Evolutionary conservation across 805 yeast species (phyloP), one percentile per base, ranked within the genome.

Genomic region (Tetrapisispora arboricola): DNA sequence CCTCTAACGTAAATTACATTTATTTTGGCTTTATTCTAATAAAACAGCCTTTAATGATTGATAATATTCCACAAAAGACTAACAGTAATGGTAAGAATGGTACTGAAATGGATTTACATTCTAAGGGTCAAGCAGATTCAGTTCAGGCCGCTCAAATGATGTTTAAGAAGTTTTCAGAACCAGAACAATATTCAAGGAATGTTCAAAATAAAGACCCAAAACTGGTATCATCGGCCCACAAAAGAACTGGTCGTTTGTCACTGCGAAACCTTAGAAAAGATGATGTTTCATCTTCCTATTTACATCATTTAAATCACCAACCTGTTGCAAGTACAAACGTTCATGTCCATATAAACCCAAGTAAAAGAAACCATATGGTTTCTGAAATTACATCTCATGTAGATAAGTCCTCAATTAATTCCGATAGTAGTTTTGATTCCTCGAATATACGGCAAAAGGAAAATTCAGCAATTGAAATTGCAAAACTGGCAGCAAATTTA

Each of bases 81-180:
- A 34, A 25, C 17, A 25, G 13, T 26, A 24, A 15, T 27, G 6
- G 19, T 19, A 27, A 16, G 22, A 19, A 19, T 15, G 20, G 24
- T 21, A 7, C 18, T 9, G 18, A 9, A 3, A 10, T 28, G 21
- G 33, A 36, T 12, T n/a, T 38, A 15, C 16, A 30, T 3, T 22
- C 24, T 3, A 30, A 31, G 16, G 33, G 18, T n/a, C 24, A 32
- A 19, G 26, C 22, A 11, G 44, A 41, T 22, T 48, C 52, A 11
- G 12, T 48, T 24, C 44, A 38, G 15, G 52, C 52, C 19, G 52
- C 52, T 7, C 52, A 48, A 32, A 44, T 47, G 7, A 48, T 46
- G 30, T 48, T 46, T 39, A 44, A 41, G 39, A 48, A 44, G 26
- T 44, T 46, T 26, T 41, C 44, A 12, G 41, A 32, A 18, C 13